These are phyloP conservation scores for Cokeromyces recurvatus DNA, from an alignment of 371 early-diverging fungal genomes.

Conservation along the genomic window DNA sequence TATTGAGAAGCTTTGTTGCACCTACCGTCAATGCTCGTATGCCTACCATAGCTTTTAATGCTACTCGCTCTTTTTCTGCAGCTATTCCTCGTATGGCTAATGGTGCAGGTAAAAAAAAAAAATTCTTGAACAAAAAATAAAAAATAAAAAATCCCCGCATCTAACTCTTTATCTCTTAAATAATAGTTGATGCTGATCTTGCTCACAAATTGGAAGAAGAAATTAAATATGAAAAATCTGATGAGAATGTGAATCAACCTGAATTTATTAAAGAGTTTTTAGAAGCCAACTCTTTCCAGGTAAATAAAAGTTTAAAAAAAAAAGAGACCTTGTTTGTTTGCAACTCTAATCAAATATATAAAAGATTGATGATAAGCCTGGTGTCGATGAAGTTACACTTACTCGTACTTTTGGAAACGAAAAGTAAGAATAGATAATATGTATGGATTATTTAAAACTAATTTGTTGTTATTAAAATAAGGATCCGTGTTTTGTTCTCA, in stretches of 20 bases:
- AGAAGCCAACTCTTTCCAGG: constrained; percentile 73
- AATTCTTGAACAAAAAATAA: background rate
- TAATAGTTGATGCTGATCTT: constrained; percentile 63
- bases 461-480: constrained; percentile 11
- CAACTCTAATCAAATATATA: background rate
- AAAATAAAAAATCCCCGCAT: background rate
- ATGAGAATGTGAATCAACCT: constrained; percentile 54
- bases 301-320: constrained; percentile 14
- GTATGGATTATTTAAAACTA: background rate
- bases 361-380: constrained; percentile 76
- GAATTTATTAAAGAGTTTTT: constrained; percentile 78
- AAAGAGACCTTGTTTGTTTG: background rate
- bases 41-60: constrained; percentile 18
- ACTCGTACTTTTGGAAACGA: constrained; percentile 88
- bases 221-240: constrained; percentile 76
- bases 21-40: constrained; percentile 3
- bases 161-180: background rate
- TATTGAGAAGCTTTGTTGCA: constrained; percentile 13
- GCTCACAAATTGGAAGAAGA: constrained; percentile 72
- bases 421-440: constrained; percentile 53
- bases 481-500: constrained; percentile 80
- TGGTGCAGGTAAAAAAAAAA: constrained; percentile 29
- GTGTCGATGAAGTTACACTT: constrained; percentile 77
- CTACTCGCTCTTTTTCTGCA: constrained; percentile 23
- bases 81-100: constrained; percentile 27